phyloP scores from a whole-genome alignment of 2,329 filamentous ascomycete genomes.

The Monosporascus sp. region DNA sequence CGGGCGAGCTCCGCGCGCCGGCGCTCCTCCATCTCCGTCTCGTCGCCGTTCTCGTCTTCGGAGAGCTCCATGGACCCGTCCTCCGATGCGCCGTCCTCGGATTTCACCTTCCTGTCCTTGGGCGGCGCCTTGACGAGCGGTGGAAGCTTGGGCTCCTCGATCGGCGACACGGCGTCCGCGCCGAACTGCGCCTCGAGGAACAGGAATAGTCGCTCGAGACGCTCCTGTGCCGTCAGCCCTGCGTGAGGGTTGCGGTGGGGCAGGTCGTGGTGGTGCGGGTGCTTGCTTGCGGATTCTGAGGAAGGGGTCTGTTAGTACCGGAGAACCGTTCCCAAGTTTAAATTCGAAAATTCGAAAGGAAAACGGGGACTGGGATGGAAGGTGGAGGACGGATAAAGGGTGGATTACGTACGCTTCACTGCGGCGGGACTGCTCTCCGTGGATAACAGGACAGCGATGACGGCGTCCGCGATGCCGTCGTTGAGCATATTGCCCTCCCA shows the following conservation, averaged over 20 bases:
- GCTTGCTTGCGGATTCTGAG: slow-evolving; percentile 55
- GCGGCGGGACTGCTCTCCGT: slow-evolving; percentile 93
- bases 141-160: slow-evolving; percentile 58
- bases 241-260: slow-evolving; percentile 66
- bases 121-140: slow-evolving; percentile 21
- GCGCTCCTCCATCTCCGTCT: slow-evolving; percentile 45
- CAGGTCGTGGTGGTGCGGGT: slow-evolving; percentile 45
- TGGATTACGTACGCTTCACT: slow-evolving; percentile 68
- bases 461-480: slow-evolving; percentile 94
- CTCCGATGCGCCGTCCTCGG: slow-evolving; percentile 18
- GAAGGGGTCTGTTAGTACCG: neutral
- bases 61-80: slow-evolving; percentile 18
- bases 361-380: slow-evolving; percentile 22
- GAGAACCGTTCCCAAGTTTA: no score
- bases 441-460: slow-evolving; percentile 86
- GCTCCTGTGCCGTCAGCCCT: slow-evolving; percentile 65
- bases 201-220: slow-evolving; percentile 81
- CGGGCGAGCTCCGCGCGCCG: slow-evolving; percentile 67
- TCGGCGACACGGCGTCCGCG: slow-evolving; percentile 71
- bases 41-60: slow-evolving; percentile 33
- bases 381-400: neutral
- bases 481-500: slow-evolving; percentile 99
- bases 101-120: slow-evolving; percentile 25
- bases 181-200: slow-evolving; percentile 98
- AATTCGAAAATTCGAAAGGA: neutral